Evolutionary conservation across 2,329 filamentous ascomycete genomes (phyloP).

Genomic region (Chalaropsis thielavioides): DNA sequence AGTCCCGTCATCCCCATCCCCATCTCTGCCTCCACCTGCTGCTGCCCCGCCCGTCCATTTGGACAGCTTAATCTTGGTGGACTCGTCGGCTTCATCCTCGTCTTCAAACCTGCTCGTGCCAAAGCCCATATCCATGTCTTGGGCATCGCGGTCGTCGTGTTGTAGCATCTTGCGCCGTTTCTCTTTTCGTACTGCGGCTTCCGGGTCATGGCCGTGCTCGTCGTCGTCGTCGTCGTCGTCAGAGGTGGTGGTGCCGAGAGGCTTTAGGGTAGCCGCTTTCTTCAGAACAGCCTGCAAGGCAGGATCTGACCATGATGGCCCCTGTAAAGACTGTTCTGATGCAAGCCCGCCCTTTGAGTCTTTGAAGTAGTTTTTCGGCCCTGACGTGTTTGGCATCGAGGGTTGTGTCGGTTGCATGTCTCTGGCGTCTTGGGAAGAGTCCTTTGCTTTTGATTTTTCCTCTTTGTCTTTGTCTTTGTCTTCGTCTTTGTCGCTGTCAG

Average conservation of each 20-base stretch:
- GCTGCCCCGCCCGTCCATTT: constrained; percentile 36
- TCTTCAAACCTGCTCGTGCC: constrained; percentile 78
- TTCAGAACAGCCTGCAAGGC: constrained; percentile 72
- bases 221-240: constrained; percentile 24
- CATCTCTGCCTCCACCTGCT: constrained; percentile 35
- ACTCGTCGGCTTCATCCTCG: constrained; percentile 64
- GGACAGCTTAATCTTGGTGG: constrained; percentile 48
- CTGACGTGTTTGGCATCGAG: constrained; percentile 29
- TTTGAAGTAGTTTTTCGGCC: constrained; percentile 47
- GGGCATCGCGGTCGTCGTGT: constrained; percentile 61
- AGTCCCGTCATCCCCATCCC: constrained; percentile 28
- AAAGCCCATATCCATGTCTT: constrained; percentile 91
- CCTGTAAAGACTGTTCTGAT: constrained; percentile 36
- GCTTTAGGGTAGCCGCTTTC: constrained; percentile 57
- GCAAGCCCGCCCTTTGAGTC: constrained; percentile 41
- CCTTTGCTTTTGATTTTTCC: background rate
- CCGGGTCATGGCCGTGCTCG: constrained; percentile 23
- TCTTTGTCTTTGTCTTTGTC: constrained; percentile 31
- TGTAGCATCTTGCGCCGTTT: constrained; percentile 62
- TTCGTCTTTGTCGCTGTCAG: constrained; percentile 31
- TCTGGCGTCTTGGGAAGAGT: background rate
- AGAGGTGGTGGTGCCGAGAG: constrained; percentile 27
- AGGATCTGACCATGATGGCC: constrained; percentile 53
- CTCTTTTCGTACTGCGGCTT: constrained; percentile 44
- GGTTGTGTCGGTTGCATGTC: constrained; percentile 22